Conservation (phyloP, 805 yeast genomes). For the Ogataea trehalophila region DNA sequence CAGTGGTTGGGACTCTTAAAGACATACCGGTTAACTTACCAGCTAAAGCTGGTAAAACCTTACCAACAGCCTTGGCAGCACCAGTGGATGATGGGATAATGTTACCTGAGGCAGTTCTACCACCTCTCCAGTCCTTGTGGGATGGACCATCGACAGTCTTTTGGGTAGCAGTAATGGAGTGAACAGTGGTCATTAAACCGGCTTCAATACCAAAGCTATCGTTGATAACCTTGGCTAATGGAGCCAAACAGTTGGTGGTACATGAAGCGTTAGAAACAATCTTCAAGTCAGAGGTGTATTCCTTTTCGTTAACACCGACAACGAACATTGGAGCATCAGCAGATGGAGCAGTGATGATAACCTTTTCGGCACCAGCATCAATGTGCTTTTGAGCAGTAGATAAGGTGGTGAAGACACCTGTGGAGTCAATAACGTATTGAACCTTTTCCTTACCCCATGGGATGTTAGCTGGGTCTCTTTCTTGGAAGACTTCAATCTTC, state of each 20-base stretch:
- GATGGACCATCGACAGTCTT: constrained; percentile 97
- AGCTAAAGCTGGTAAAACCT: constrained; percentile 84
- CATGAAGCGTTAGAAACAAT: constrained; percentile 92
- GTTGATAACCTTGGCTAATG: constrained; percentile 85
- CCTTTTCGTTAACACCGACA: constrained; percentile 80
- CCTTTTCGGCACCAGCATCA: constrained; percentile 92
- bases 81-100: constrained; percentile 94
- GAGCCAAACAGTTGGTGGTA: constrained; percentile 95
- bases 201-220: constrained; percentile 83
- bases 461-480: constrained; percentile 78
- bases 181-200: constrained; percentile 95
- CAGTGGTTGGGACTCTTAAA: constrained; percentile 89
- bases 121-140: constrained; percentile 98
- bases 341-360: constrained; percentile 91
- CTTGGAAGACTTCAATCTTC: constrained; percentile 64
- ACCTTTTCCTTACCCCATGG: constrained; percentile 87
- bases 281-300: constrained; percentile 68
- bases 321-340: constrained; percentile 95
- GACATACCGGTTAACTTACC: constrained; percentile 95
- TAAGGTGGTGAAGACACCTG: constrained; percentile 85
- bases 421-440: constrained; percentile 86
- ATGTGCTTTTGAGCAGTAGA: constrained; percentile 83
- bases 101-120: constrained; percentile 94
- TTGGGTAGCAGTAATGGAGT: constrained; percentile 94
- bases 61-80: constrained; percentile 97